Percentiles rank a stretch among this genome's conserved stretches.
Evolutionary conservation across 2,329 filamentous ascomycete genomes (phyloP).

Genomic region (Colletotrichum sp.): DNA sequence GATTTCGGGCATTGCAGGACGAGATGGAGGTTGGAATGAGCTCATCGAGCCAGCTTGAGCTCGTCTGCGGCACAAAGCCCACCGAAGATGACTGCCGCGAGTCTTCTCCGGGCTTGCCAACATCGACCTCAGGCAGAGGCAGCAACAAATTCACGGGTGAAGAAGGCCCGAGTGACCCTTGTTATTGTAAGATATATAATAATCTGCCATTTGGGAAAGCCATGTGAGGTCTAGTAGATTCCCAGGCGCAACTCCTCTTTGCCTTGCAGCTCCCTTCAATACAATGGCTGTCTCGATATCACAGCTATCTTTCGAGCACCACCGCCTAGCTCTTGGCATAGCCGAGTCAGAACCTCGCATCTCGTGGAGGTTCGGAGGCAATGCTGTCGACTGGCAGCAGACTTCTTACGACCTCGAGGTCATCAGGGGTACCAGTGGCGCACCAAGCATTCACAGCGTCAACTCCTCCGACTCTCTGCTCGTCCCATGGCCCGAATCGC

Average conservation of each 20-base stretch:
- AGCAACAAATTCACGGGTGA: neutral
- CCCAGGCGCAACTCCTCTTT: neutral
- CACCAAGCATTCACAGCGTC: conserved; percentile 25
- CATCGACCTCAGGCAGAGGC: neutral
- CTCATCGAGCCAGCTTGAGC: neutral
- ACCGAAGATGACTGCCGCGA: neutral
- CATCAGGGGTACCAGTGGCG: conserved; percentile 18
- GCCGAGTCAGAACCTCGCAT: conserved; percentile 47
- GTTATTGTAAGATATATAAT: neutral
- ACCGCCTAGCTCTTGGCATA: conserved; percentile 45
- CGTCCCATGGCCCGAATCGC: conserved; percentile 47
- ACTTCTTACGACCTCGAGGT: conserved; percentile 49
- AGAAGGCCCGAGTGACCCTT: neutral
- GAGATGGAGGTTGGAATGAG: neutral
- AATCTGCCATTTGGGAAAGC: neutral
- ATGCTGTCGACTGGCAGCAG: conserved; percentile 45
- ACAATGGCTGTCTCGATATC: conserved; percentile 43
- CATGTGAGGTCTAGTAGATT: neutral
- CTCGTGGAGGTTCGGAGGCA: conserved; percentile 49
- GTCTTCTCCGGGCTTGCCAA: neutral
- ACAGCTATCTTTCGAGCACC: conserved; percentile 46
- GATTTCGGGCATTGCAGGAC: neutral
- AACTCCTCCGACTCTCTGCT: conserved; percentile 42
- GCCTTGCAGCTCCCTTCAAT: neutral
- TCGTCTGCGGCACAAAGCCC: neutral